Conservation (phyloP, 306 rosid species). For the Oxytropis ochrocephala region DNA sequence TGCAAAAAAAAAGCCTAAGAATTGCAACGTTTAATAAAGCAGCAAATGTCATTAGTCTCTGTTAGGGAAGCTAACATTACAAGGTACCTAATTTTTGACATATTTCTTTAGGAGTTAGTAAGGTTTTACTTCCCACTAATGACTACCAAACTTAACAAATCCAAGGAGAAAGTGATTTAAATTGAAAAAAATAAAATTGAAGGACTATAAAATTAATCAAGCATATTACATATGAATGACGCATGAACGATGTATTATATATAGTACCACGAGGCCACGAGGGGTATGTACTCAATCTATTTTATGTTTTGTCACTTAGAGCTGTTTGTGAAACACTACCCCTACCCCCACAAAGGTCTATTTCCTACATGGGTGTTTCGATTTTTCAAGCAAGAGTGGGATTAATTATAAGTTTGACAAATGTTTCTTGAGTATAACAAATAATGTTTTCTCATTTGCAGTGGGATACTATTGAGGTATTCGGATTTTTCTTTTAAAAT, state of each 20-base stretch:
- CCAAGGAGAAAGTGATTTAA: constrained; percentile 16
- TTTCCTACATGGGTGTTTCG: constrained; percentile 22
- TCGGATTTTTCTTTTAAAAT: background rate
- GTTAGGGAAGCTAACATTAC: constrained; percentile 68
- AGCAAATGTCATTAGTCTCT: constrained; percentile 28
- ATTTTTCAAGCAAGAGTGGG: constrained; percentile 14
- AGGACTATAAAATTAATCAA: background rate
- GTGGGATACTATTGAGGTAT: background rate
- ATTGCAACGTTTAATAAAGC: background rate
- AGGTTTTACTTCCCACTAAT: constrained; percentile 47
- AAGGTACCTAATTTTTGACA: constrained; percentile 66
- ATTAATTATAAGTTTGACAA: constrained; percentile 16
- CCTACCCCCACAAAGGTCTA: background rate
- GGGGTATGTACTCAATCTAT: background rate
- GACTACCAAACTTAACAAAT: constrained; percentile 32
- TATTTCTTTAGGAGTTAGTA: constrained; percentile 53
- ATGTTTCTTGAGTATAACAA: background rate
- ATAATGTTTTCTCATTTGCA: background rate
- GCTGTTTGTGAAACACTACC: constrained; percentile 16
- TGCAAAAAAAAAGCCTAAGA: no score
- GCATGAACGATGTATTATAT: constrained; percentile 27
- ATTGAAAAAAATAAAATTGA: background rate
- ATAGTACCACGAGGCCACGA: no score
- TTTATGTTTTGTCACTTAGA: constrained; percentile 6
- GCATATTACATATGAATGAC: constrained; percentile 50